Base-by-base conservation (phyloP, 2,329 filamentous ascomycete genomes). In the Calonectria multiphialidica region DNA sequence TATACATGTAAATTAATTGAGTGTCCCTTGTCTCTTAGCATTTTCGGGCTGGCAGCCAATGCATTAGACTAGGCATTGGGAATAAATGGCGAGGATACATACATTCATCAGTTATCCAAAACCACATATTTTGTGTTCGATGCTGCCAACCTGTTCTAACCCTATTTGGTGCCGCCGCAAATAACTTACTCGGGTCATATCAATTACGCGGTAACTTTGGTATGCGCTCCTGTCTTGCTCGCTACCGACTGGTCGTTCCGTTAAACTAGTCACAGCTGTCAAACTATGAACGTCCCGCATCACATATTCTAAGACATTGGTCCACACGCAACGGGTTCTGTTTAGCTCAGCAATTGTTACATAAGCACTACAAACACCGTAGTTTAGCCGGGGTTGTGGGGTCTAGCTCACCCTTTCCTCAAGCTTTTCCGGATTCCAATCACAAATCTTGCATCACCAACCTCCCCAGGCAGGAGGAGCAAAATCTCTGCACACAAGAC, bases 371-470 rank as follows among this genome's bases (percentile, higher is more conserved):
- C 2, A 0, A 5, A 1, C 33, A 7, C 77, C 77, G 77, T 21
- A 2, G 10, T 78, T 77, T 75, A 79, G 49, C 77, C 76, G 69
- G 13, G 3, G 30, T 28, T 57, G 63, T 50, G 49, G 42, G 44
- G 70, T 42, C 12, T 68, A 42, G 49, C 49, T 33, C 42, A 25
- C 33, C 50, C 40, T 64, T 68, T 69, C 65, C 70, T 66, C 71
- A 69, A 68, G 74, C 40, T 73, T 76, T 73, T 72, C 68, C 53
- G 62, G 37, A 68, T 63, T 69, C 71, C 72, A 70, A 62, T 67
- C 71, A 49, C 70, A 61, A 72, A 59, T 57, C 28, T 47, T 61
- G 23, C 63, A 70, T 72, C 68, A 57, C 50, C 69, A 70, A 72
- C 63, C 65, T 72, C 68, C 50, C 66, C 37, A 42, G 47, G 45